Conservation (phyloP, 768 basidiomycete genomes). For the Suillus tomentosus region DNA sequence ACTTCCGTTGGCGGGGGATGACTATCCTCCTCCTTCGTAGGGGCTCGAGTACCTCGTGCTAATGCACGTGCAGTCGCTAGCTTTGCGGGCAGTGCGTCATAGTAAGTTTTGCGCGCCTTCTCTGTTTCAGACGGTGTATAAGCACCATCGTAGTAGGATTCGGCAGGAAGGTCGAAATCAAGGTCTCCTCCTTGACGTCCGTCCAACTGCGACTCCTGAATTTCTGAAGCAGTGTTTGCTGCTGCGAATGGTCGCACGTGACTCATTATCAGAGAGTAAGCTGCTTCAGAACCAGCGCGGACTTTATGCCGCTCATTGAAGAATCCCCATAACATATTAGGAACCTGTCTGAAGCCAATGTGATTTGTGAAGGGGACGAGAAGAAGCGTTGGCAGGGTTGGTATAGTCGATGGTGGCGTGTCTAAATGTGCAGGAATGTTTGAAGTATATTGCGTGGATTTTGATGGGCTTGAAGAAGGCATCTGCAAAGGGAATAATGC, state of each 20-base stretch:
- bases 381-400: constrained; percentile 77
- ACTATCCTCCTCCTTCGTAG: constrained; percentile 80
- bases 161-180: constrained; percentile 70
- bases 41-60: constrained; percentile 70
- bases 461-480: constrained; percentile 17
- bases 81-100: constrained; percentile 64
- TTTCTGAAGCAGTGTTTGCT: constrained; percentile 23
- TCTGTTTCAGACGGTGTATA: constrained; percentile 60
- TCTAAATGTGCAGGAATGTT: constrained; percentile 38
- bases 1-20: constrained; percentile 87
- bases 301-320: constrained; percentile 88
- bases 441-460: constrained; percentile 23
- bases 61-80: constrained; percentile 76
- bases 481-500: constrained; percentile 33
- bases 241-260: constrained; percentile 61
- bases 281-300: constrained; percentile 78
- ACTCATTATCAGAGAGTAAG: constrained; percentile 68
- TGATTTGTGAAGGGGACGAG: constrained; percentile 74
- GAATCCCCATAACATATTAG: constrained; percentile 88
- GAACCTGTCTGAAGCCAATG: constrained; percentile 82
- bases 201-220: constrained; percentile 8
- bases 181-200: constrained; percentile 53
- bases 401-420: constrained; percentile 56
- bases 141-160: constrained; percentile 70
- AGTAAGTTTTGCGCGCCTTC: constrained; percentile 75